Base-by-base conservation (phyloP, 192 early-diverging fungal genomes). In the Cetraspora pellucida region DNA sequence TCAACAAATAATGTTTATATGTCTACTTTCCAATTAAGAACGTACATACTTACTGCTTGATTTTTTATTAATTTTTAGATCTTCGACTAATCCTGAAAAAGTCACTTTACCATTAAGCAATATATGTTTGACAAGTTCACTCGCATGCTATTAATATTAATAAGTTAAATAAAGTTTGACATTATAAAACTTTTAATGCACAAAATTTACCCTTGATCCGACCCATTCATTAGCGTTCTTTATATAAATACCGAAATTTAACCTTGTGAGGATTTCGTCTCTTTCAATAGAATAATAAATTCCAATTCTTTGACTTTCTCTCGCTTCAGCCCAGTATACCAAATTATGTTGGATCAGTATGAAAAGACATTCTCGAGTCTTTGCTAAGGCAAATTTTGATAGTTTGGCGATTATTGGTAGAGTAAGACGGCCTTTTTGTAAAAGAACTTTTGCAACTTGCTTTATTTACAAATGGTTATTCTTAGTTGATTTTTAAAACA, bases 341-440 rank as follows among this genome's bases (percentile, higher is more conserved):
- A 95, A 65, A 77, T 89, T 87, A 82, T 98, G 96, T 81, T 98
- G 96, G 55, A 98, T 93, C 67, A 98, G 83, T 3, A 95, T 87
- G 16, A 92, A 88, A 21, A 98, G 84, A 30, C 85, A 83, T 80
- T 96, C 93, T 25, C 91, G 88, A 10, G 93, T 88, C 28, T 89
- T 85, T 45, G 77, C 77, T 9, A 81, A 65, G 2, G 82, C 74
- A 8, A 93, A 79, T 17, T 83, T 71, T 11, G 88, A 85, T 27
- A 84, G 74, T n/a, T 78, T 82, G 10, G 85, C 79, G 23, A 95
- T 77, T 49, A 78, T 64, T 2, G 60, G 67, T 17, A 96, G 84
- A 1, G 90, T 78, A 72, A 90, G 79, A 23, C 95, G 92, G 19
- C 95, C 95, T 55, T 87, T 86, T 27, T 83, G 76, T 14, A 92